Base-by-base conservation (phyloP, 2,329 filamentous ascomycete species). In the Aspergillus sp. region DNA sequence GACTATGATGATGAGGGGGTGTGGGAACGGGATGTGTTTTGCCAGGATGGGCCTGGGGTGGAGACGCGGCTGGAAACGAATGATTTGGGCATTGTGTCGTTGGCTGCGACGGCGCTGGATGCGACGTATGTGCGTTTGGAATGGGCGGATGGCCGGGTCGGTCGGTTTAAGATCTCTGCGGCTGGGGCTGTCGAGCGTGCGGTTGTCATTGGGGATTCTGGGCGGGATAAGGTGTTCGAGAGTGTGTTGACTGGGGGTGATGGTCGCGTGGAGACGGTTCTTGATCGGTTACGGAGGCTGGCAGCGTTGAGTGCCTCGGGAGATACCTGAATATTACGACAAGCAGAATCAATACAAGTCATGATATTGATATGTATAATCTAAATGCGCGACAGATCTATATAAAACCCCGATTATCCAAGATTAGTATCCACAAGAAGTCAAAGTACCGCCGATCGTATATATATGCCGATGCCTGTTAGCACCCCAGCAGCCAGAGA, bases 61-160 rank as follows among this genome's bases (percentile, higher is more conserved):
- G 55, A 52, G 36, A 54, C 50, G 8, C 45, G 51, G 13, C 40
- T 57, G 14, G 52, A 45, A 11, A 46, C 48, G 16, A 63, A 64
- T 26, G 59, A 62, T 6, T 58, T 67, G 14, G 70, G 68, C 8
- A 67, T 78, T 54, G 57, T 65, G 1, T 69, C 69, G 16, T 48
- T 78, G 38, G 55, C 60, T 16, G 51, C 69, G 3, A 70, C 66
- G 3, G 62, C 71, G 11, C 47, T 73, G 30, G 75, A 78, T 56
- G 65, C 71, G 14, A 63, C 69, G 33, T 75, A 76, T 63, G 62
- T 75, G 22, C 68, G 73, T 10, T 43, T 78, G 14, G 68, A 76
- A 53, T 78, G 74, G 74, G 61, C 60, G 11, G 73, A 76, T 61
- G 74, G 73, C 4, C 68, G 70, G 4, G 68, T 77, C 24, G 75